Evolutionary conservation across 768 basidiomycete species (phyloP), one percentile per base, ranked within the genome.

Genomic region (Collybia nuda): DNA sequence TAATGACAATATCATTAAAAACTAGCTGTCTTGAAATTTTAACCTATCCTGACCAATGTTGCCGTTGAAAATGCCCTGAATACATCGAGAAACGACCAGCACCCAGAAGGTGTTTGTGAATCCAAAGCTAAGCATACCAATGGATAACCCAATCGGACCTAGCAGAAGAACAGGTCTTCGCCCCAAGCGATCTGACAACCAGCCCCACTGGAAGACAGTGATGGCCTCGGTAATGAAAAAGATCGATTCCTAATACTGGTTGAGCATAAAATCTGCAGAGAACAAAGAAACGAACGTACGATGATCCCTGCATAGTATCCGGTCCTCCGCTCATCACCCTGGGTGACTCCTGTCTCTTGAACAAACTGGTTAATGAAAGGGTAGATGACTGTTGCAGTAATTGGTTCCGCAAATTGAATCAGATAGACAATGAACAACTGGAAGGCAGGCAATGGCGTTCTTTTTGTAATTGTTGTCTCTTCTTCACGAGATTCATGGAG

Each of bases 281-380:
- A 36, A 41, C 4, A 17, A 1, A 9, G n/a, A 23, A n/a, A 7
- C 9, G 6, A 1, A 59, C 68, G 52, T 44, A 77, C 78, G 24
- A 80, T 72, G 28, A 79, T 47, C 5, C 77, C 77, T 41, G 75
- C 77, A 61, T 74, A 80, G 57, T 78, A 79, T 0, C 77, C 76
- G 3, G 69, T 76, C 47, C 67, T 73, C 2, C 59, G 64, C 51
- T 77, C 77, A 47, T 78, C 73, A 4, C 76, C 75, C 5, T 63
- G 56, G 7, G 72, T 77, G 6, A 78, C 64, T 0, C 74, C 75
- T 7, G 72, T 73, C n/a, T 73, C 68, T 39, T 71, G 63, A 38
- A 80, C 68, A 29, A 77, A 68, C 46, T 78, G 70, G 42, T 70
- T 72, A 29, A 76, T 65, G 54, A 79, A 78, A 2, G 76, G 77